Base-by-base conservation (phyloP, 805 yeast species). In the Candida golubevii region DNA sequence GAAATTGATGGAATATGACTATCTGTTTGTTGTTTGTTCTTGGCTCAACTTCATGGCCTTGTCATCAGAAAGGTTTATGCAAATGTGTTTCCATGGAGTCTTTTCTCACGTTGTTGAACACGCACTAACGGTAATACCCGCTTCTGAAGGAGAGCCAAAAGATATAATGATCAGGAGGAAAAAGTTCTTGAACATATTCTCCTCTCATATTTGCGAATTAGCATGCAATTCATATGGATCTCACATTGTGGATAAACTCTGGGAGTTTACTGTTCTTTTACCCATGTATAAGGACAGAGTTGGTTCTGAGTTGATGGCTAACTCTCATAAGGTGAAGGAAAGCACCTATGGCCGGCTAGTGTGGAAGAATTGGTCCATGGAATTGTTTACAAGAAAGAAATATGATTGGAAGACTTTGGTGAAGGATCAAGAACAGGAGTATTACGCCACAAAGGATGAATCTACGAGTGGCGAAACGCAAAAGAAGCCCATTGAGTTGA, bases 311-410 rank as follows among this genome's bases (percentile, higher is more conserved):
- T 67, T 91, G 47, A 57, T 69, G 26, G 74, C 69, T 13, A 76
- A 82, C 35, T 76, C 82, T 33, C 83, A 79, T 33, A 72, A 75
- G 48, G 85, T 93, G 36, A 89, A 93, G 67, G 88, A 83, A 48
- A 86, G 96, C 59, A 77, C 72, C 10, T 93, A 91, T 58, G 99
- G 99, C 31, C 79, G 83, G 59, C 75, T 81, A 55, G 98, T 93
- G 1, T 93, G 97, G 98, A 87, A 84, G 61, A 91, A 91, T 62
- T 93, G 97, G 97, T 68, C 77, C 28, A 76, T 91, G 83, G 98
- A 93, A 61, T 66, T 82, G 55, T 91, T 80, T 57, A 60, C 69
- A 9, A 75, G 95, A 59, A 82, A 82, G 64, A 78, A 82, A 61
- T 78, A 72, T 57, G 97, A 89, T 58, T 91, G 98, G 98, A 87